Base-by-base conservation (phyloP, 805 yeast genomes). In the Cyberlindnera nakhonratchasimensis region DNA sequence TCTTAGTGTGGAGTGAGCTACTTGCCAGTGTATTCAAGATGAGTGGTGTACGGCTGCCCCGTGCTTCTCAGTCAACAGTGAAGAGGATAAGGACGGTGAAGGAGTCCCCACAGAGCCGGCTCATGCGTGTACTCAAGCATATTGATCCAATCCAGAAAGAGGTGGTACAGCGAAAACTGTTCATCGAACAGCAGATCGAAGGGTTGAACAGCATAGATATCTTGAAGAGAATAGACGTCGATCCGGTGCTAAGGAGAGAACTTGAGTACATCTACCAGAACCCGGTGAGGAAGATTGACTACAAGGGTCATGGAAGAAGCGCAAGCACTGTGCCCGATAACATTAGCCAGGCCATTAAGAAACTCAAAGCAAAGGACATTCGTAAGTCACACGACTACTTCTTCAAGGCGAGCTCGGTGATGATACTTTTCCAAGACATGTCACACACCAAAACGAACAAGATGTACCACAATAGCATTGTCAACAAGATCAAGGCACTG, bases 71-170 rank as follows among this genome's bases (percentile, higher is more conserved):
- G 5, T 22, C 40, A 14, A 24, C 40, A 6, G 33, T 20, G 8
- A 38, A 38, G 37, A 22, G 28, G 13, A 23, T 14, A 13, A 31
- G 25, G 10, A 14, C 29, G 8, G 26, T 16, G n/a, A 12, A 22
- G 2, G 37, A 34, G 20, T 7, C 5, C 17, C 29, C 35, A 18
- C 23, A 23, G 19, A 30, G 24, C 14, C 35, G 38, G 24, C 34
- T 39, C 19, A 3, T 7, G 7, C 22, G 31, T 8, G 39, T 46
- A n/a, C 34, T 46, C 9, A 32, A 33, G 22, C 42, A 43, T n/a
- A 43, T 40, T 18, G 21, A 40, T 22, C 53, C 53, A 2, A 23
- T 49, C 11, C 42, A 37, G 31, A 46, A 49, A 30, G 50, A 49
- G 30, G 24, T 43, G 16, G 29, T 35, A 17, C 46, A 49, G 32